Conservation (phyloP, 805 yeast genomes). For the Ogataea henricii region DNA sequence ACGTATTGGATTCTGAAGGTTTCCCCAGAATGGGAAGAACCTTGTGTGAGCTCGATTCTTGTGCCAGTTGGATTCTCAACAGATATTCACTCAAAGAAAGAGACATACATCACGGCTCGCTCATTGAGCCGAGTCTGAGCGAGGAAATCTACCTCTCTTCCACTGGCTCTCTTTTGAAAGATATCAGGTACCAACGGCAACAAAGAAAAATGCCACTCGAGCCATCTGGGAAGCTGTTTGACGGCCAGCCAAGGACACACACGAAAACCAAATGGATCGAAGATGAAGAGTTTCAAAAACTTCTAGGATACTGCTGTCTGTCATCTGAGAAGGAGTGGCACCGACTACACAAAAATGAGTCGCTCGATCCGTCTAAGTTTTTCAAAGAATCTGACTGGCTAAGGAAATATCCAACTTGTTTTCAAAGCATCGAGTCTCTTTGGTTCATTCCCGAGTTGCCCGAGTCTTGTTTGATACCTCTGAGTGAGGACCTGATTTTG, state of each 20-base stretch:
- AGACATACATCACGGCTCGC: constrained; percentile 43
- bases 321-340: constrained; percentile 27
- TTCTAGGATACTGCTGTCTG: constrained; percentile 35
- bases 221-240: constrained; percentile 29
- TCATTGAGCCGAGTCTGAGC: background rate
- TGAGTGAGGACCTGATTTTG: constrained; percentile 7
- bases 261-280: constrained; percentile 43
- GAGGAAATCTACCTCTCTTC: constrained; percentile 39
- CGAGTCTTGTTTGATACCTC: constrained; percentile 6
- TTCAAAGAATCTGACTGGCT: constrained; percentile 27
- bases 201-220: constrained; percentile 38
- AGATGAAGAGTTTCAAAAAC: constrained; percentile 36
- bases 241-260: constrained; percentile 28
- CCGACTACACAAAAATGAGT: constrained; percentile 11
- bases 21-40: constrained; percentile 61
- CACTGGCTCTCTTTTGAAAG: constrained; percentile 61
- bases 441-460: constrained; percentile 13
- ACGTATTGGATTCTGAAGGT: constrained; percentile 32
- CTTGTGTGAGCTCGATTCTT: constrained; percentile 70
- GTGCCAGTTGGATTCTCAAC: constrained; percentile 62
- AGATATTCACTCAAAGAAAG: constrained; percentile 45
- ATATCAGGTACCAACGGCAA: constrained; percentile 54
- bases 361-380: constrained; percentile 21
- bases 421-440: constrained; percentile 29
- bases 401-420: constrained; percentile 33